Percentiles rank a stretch among this genome's conserved stretches.
These are phyloP conservation scores for Coelastrella sp. DNA, from an alignment of 139 green algal species.

Conservation along the genomic window DNA sequence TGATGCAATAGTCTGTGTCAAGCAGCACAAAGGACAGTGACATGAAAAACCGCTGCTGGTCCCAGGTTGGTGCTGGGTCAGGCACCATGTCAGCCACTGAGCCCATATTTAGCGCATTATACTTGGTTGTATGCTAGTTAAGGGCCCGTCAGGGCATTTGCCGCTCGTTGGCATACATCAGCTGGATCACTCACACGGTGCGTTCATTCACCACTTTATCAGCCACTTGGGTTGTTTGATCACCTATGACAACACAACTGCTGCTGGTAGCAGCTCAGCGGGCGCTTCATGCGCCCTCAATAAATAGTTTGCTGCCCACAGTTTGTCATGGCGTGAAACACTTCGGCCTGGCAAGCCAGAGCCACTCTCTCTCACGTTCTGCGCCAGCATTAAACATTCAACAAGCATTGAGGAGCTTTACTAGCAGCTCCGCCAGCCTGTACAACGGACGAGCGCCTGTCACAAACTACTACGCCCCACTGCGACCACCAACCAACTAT, in stretches of 20 bases:
- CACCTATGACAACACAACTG: neutral
- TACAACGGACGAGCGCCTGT: constrained; percentile 12
- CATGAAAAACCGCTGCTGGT: too few relatives aligned
- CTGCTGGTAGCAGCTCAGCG: neutral
- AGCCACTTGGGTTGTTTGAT: neutral
- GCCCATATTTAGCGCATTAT: neutral
- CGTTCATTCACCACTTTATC: neutral
- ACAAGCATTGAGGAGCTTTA: neutral
- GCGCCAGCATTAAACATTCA: neutral
- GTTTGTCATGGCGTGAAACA: neutral
- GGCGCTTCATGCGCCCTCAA: neutral
- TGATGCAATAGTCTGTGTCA: too few relatives aligned
- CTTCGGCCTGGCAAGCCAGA: neutral
- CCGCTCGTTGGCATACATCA: neutral
- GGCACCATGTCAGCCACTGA: too few relatives aligned
- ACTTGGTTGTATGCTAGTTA: too few relatives aligned
- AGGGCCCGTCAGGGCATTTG: neutral
- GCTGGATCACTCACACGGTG: neutral
- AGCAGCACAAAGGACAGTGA: too few relatives aligned
- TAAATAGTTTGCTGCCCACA: neutral
- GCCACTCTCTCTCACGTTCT: neutral
- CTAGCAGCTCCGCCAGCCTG: neutral
- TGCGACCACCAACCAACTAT: constrained; percentile 33
- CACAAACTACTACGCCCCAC: constrained; percentile 32
- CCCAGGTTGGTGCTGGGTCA: too few relatives aligned